These are phyloP conservation scores for Colletotrichum cereale DNA, from an alignment of 2,329 filamentous ascomycete species.

Conservation along the genomic window DNA sequence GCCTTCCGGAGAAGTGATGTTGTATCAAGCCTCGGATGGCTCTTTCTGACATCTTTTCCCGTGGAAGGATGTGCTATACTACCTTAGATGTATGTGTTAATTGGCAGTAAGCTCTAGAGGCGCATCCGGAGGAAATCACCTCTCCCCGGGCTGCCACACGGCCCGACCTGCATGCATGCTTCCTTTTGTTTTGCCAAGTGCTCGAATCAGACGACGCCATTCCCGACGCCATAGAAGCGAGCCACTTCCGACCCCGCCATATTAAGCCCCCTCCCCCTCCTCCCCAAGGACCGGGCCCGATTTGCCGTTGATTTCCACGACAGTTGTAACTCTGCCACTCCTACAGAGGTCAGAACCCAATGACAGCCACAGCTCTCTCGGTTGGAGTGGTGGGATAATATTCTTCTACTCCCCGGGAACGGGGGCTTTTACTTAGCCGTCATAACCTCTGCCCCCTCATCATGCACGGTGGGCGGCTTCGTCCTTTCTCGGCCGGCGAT, in stretches of 20 bases:
- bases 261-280: background rate
- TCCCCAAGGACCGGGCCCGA: background rate
- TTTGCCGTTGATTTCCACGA: background rate
- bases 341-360: too few relatives aligned
- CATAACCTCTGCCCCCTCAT: too few relatives aligned
- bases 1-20: constrained; percentile 16
- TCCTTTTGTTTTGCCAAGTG: background rate
- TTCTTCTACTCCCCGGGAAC: too few relatives aligned
- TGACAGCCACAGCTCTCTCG: too few relatives aligned
- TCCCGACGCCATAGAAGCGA: constrained; percentile 32
- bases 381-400: too few relatives aligned
- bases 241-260: background rate
- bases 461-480: constrained; percentile 13
- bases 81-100: too few relatives aligned
- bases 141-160: background rate
- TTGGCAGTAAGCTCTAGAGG: background rate
- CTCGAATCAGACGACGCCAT: constrained; percentile 27
- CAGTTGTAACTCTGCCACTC: too few relatives aligned
- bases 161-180: constrained; percentile 18
- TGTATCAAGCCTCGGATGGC: constrained; percentile 8
- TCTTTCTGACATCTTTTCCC: constrained; percentile 10
- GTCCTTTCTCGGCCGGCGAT: constrained; percentile 32
- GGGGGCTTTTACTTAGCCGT: too few relatives aligned
- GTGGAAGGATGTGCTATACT: background rate
- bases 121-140: background rate